Evolutionary conservation across 2,329 filamentous ascomycete genomes (phyloP).

Genomic region (Parastagonospora nodorum): DNA sequence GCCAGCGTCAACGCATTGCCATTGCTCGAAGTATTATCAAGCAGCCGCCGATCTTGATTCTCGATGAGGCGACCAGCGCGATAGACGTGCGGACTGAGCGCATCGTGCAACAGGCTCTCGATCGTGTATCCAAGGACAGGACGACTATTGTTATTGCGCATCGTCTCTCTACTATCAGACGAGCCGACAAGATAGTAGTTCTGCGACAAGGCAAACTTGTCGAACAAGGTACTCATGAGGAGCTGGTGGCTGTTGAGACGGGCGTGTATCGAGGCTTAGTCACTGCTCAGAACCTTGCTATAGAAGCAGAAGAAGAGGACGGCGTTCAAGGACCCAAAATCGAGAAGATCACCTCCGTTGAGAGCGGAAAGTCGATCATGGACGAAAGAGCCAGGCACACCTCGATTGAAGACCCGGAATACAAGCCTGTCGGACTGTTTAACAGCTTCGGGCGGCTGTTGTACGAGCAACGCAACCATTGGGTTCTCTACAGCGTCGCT

Average conservation of each 20-base stretch:
- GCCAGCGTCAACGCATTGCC: constrained; percentile 81
- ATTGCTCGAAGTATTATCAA: constrained; percentile 75
- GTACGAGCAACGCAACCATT: constrained; percentile 42
- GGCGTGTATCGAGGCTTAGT: constrained; percentile 73
- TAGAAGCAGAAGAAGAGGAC: constrained; percentile 27
- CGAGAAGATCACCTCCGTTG: constrained; percentile 21
- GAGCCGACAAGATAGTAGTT: constrained; percentile 80
- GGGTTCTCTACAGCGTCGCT: constrained; percentile 38
- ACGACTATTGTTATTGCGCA: constrained; percentile 82
- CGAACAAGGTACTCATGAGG: constrained; percentile 77
- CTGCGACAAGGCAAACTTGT: constrained; percentile 71
- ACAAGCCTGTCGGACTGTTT: constrained; percentile 36
- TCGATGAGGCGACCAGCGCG: constrained; percentile 79
- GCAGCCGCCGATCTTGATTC: constrained; percentile 67
- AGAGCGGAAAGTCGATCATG: constrained; percentile 12
- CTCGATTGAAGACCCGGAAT: constrained; percentile 27
- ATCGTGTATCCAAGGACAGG: constrained; percentile 64
- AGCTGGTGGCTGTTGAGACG: constrained; percentile 64
- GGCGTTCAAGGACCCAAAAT: constrained; percentile 18
- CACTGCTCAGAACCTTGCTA: constrained; percentile 48
- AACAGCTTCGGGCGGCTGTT: constrained; percentile 41
- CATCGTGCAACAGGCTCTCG: constrained; percentile 62
- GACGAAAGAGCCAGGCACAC: constrained; percentile 5
- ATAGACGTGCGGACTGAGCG: constrained; percentile 61
- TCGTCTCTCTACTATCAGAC: constrained; percentile 73